Conservation (phyloP, 1,284 basidiomycete genomes). For the Microstroma glucosiphilum region DNA sequence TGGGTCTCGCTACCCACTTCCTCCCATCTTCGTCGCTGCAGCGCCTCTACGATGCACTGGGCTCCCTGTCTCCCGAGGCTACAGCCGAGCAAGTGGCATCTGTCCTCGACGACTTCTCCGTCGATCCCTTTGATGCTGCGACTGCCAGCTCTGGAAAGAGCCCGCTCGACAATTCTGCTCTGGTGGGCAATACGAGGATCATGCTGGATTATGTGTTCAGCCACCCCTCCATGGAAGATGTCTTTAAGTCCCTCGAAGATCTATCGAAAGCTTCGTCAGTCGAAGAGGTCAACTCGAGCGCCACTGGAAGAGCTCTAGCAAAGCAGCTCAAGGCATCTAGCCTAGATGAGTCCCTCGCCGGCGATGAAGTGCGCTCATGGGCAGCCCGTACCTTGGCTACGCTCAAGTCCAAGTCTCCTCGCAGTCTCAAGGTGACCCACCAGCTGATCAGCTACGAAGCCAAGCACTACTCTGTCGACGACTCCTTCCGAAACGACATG, state of each 20-base stretch:
- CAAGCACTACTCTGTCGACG: conserved; percentile 28
- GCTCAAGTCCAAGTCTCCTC: conserved; percentile 39
- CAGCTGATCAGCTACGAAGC: conserved; percentile 31
- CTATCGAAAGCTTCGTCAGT: conserved; percentile 20
- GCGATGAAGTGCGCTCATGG: conserved; percentile 16
- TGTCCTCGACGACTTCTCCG: conserved; percentile 32
- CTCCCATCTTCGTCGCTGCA: conserved; percentile 30
- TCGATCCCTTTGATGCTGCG: conserved; percentile 28
- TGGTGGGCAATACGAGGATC: conserved; percentile 39
- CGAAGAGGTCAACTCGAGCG: conserved; percentile 28
- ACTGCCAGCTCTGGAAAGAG: conserved; percentile 15
- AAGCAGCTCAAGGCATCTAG: conserved; percentile 21
- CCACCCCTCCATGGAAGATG: conserved; percentile 33
- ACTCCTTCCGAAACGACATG: conserved; percentile 45
- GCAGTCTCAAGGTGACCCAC: conserved; percentile 41
- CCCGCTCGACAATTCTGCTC: conserved; percentile 13
- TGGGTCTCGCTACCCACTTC: conserved; percentile 46
- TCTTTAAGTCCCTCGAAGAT: conserved; percentile 34
- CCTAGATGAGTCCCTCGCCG: conserved; percentile 1
- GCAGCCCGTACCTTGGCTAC: conserved; percentile 33
- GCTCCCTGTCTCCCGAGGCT: conserved; percentile 24
- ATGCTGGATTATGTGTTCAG: conserved; percentile 46
- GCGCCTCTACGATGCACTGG: conserved; percentile 29
- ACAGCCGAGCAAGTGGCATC: conserved; percentile 27
- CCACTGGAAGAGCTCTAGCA: conserved; percentile 17